These are phyloP conservation scores for Pharus latifolius DNA, from an alignment of 176 grass and related monocot genomes.

Conservation along the genomic window DNA sequence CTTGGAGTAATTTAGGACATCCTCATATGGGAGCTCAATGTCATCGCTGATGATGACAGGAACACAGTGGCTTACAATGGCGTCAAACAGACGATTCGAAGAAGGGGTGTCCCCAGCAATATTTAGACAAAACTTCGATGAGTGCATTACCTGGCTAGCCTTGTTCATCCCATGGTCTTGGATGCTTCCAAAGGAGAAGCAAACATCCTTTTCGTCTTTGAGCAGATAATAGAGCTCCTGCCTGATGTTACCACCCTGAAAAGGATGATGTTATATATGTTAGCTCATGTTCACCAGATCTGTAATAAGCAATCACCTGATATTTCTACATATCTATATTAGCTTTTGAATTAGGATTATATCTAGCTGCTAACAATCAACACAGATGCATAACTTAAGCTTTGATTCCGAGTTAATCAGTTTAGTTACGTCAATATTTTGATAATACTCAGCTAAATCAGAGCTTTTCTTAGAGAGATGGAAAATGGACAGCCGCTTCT, in stretches of 20 bases:
- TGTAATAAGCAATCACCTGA: not conserved
- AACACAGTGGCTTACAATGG: slow-evolving; percentile 65
- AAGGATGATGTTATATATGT: slow-evolving; percentile 12
- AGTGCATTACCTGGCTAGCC: slow-evolving; percentile 69
- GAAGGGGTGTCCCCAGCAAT: slow-evolving; percentile 90
- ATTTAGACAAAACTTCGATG: slow-evolving; percentile 82
- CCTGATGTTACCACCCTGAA: slow-evolving; percentile 69
- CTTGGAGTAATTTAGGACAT: slow-evolving; percentile 66
- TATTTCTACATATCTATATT: not conserved
- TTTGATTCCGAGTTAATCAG: not conserved
- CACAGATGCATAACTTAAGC: not conserved
- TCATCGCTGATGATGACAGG: slow-evolving; percentile 78
- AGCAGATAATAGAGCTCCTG: slow-evolving; percentile 78
- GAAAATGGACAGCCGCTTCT: not conserved
- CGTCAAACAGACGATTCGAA: slow-evolving; percentile 86
- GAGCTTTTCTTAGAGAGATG: not conserved
- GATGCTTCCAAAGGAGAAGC: slow-evolving; percentile 72
- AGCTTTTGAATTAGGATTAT: not conserved
- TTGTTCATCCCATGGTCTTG: slow-evolving; percentile 73
- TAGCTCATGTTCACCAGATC: not conserved
- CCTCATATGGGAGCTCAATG: slow-evolving; percentile 83
- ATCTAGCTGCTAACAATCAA: not conserved
- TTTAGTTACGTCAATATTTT: not conserved
- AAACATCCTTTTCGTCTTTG: slow-evolving; percentile 63
- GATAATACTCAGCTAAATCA: not conserved